Conservation (phyloP, 768 basidiomycete genomes). For the Suillus plorans region DNA sequence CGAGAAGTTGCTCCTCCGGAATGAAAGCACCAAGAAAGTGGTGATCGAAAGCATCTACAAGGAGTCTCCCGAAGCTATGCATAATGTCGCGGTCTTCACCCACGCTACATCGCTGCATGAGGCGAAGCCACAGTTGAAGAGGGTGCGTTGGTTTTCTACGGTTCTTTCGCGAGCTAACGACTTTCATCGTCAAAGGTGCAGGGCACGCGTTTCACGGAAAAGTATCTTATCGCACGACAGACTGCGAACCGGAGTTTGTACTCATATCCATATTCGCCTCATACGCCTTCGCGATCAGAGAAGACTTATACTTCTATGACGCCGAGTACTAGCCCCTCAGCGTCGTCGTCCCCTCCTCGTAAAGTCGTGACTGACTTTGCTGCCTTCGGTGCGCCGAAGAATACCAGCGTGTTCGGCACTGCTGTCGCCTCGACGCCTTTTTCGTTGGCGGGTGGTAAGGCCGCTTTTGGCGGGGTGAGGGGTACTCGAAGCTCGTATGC, state of each 20-base stretch:
- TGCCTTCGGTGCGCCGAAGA: conserved; percentile 74
- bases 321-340: conserved; percentile 25
- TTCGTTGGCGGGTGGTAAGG: conserved; percentile 75
- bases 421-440: conserved; percentile 81
- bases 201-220: conserved; percentile 96
- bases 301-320: conserved; percentile 34
- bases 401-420: conserved; percentile 79
- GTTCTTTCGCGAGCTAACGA: conserved; percentile 6
- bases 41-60: conserved; percentile 96
- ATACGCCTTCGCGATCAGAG: conserved; percentile 42
- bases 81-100: conserved; percentile 88
- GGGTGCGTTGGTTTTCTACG: conserved; percentile 46
- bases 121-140: conserved; percentile 75
- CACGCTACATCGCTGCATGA: conserved; percentile 67
- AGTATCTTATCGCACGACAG: conserved; percentile 81
- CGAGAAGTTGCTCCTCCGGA: conserved; percentile 84
- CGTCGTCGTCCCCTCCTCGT: conserved; percentile 67
- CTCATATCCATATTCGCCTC: conserved; percentile 54
- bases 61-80: conserved; percentile 82
- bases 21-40: conserved; percentile 96
- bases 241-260: conserved; percentile 51
- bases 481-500: conserved; percentile 38
- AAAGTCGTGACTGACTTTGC: conserved; percentile 90
- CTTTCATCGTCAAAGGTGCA: conserved; percentile 58
- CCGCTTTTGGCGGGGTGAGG: conserved; percentile 82